Base-by-base conservation (phyloP, 2,329 filamentous ascomycete genomes). In the Aspergillus fructus region DNA sequence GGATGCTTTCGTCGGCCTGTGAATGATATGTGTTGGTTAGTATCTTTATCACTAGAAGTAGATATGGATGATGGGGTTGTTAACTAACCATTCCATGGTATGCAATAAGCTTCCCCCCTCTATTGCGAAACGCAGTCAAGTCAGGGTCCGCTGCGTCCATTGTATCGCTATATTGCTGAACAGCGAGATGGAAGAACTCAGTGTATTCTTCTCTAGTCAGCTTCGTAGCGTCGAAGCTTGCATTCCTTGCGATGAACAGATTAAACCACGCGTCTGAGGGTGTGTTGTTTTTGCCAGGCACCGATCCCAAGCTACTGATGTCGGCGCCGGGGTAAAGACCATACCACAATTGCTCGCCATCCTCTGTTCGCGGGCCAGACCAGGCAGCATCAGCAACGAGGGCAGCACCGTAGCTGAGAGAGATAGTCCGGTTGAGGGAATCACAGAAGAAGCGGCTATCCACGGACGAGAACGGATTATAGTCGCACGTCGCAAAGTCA, bases 341-440 rank as follows among this genome's bases (percentile, higher is more conserved):
- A 17, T 76, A 77, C 68, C 77, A 80, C 1, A 76, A 71, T 59
- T 78, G 76, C 8, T 84, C 63, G 60, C 81, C 79, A 30, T 69
- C 73, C 59, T 75, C 81, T 74, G 81, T 8, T 2, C 34, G 40
- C 40, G 56, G 40, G 33, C 56, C 56, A 13, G 56, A 59, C 56
- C 56, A 59, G 33, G 52, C 50, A 8, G 56, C 56, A 27, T 59
- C 47, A 23, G 47, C 42, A 7, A 59, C 47, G 15, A 55, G 39
- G 19, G 56, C 56, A 6, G 56, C 52, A 1, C 56, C 52, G 9
- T 40, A 23, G 12, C 47, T 59, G 24, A 59, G 47, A n/a, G 34
- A 4, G 5, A 59, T 55, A 0, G 47, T 55, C 6, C 17, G 30
- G 23, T 55, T 55, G 4, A 55, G 9, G 12, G 56, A 24, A 2